phyloP scores from a whole-genome alignment of 2,329 filamentous ascomycete species.

The Calonectria pteridis region DNA sequence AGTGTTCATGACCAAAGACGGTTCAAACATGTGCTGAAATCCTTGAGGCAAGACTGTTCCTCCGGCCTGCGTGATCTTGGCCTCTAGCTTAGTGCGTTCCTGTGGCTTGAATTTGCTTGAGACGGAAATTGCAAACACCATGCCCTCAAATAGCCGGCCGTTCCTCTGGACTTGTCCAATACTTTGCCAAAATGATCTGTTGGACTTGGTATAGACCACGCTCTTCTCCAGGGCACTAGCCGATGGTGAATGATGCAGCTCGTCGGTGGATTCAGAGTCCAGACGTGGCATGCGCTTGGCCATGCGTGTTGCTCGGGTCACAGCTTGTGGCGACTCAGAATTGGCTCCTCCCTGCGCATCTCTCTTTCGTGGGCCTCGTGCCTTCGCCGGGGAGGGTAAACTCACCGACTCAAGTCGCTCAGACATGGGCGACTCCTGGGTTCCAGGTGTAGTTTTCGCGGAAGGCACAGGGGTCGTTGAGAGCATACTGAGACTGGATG shows the following conservation, averaged over 20 bases:
- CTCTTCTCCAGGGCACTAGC: conserved; percentile 54
- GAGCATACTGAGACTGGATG: conserved; percentile 56
- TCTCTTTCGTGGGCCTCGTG: conserved; percentile 34
- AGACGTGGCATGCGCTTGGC: conserved; percentile 44
- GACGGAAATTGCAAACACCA: conserved; percentile 91
- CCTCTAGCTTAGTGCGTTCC: conserved; percentile 63
- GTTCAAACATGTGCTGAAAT: conserved; percentile 84
- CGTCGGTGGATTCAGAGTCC: conserved; percentile 62
- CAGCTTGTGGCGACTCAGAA: conserved; percentile 46
- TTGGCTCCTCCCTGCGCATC: conserved; percentile 31
- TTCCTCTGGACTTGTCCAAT: conserved; percentile 43
- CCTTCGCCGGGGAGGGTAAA: conserved; percentile 40
- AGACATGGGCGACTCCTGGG: conserved; percentile 48
- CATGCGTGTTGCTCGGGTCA: conserved; percentile 35
- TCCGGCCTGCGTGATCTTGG: conserved; percentile 76
- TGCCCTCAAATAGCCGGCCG: conserved; percentile 74
- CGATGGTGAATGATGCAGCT: conserved; percentile 57
- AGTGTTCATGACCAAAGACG: conserved; percentile 50
- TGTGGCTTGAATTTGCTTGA: conserved; percentile 57
- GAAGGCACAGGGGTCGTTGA: conserved; percentile 55
- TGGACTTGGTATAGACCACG: conserved; percentile 45
- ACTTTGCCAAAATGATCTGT: conserved; percentile 44
- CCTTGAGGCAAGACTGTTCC: conserved; percentile 79
- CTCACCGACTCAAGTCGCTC: conserved; percentile 36
- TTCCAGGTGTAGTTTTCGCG: conserved; percentile 52